Conservation (phyloP, 208 protist genomes). For the Crithidia fasciculata region DNA sequence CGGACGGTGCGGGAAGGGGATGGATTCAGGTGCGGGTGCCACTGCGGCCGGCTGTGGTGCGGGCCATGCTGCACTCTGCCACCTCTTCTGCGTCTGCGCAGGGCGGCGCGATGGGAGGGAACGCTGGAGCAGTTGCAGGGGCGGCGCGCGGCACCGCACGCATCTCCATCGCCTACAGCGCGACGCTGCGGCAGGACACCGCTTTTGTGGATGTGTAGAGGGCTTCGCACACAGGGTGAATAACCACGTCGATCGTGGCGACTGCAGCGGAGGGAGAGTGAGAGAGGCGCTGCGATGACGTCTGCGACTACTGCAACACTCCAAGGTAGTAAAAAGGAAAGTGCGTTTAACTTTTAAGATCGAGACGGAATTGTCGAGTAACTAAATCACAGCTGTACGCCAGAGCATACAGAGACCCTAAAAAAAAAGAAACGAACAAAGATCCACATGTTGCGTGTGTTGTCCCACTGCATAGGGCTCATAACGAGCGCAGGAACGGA, state of each 20-base stretch:
- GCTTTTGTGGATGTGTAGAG: slow-evolving; percentile 51
- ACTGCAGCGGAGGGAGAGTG: too few relatives aligned
- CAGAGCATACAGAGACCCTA: background rate
- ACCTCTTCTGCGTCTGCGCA: background rate
- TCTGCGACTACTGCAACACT: too few relatives aligned
- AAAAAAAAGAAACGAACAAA: background rate
- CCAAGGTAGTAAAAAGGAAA: too few relatives aligned
- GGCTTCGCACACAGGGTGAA: background rate
- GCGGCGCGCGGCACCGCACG: slow-evolving; percentile 3
- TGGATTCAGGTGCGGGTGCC: slow-evolving; percentile 65
- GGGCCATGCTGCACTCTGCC: slow-evolving; percentile 14
- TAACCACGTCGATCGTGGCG: too few relatives aligned
- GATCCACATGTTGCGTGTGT: too few relatives aligned
- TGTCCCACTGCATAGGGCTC: too few relatives aligned
- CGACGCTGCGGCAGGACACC: slow-evolving; percentile 56
- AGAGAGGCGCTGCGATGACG: too few relatives aligned
- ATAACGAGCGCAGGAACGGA: too few relatives aligned
- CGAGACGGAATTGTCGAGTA: background rate
- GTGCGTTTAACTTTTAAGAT: too few relatives aligned
- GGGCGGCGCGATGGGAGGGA: background rate
- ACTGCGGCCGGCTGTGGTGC: slow-evolving; percentile 43
- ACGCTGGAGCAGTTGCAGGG: background rate
- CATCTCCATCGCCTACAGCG: slow-evolving; percentile 69
- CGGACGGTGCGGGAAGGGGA: slow-evolving; percentile 1
- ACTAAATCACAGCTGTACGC: background rate